Evolutionary conservation across 2,329 filamentous ascomycete genomes (phyloP), one percentile per base, ranked within the genome.

Genomic region (Ceratocystiopsis sp.): DNA sequence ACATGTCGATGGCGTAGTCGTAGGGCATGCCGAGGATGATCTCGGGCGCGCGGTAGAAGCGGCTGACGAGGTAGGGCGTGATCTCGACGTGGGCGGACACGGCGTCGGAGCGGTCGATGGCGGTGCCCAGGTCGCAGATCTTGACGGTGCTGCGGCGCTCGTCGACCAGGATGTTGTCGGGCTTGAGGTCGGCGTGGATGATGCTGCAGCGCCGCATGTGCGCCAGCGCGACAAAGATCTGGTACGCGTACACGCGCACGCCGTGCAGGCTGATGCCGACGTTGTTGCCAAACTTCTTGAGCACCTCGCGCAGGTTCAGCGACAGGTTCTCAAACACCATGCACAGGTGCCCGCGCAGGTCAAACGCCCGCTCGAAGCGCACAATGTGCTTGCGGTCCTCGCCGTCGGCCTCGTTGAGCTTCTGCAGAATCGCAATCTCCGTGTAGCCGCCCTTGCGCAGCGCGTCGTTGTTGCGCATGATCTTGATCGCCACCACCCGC

Each of bases 1-100:
- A 98, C 69, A 94, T 84, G 59, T 98, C 91, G 50, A 96, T 84
- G 9, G 82, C 80, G 57, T 89, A 93, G 57, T 94, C 86, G 59
- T 93, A 94, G 11, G 83, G 81, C 66, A 95, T 87, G n/a, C 91
- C 91, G 4, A 98, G 71, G 48, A 98, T 94, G 56, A 98, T 85
- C 63, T 98, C 91, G 2, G 93, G 91, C 4, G 91, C 91, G 48
- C 91, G 81, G 59, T 98, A 98, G 63, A 96, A 98, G 44, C 93
- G 80, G 64, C 86, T 95, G 56, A 96, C 86, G 2, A 98, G 78
- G 57, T 96, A 96, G 13, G 86, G 86, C 1, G 86, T 94, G 48
- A 93, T 82, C 55, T 94, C 85, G 49, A 83, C 91, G 45, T 75
- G 70, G 11, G 71, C 69, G n/a, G 70, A 75, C 17, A 71, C 71